Evolutionary conservation across 345 rosid species (phyloP).

Genomic region (Citrus cavaleriei): DNA sequence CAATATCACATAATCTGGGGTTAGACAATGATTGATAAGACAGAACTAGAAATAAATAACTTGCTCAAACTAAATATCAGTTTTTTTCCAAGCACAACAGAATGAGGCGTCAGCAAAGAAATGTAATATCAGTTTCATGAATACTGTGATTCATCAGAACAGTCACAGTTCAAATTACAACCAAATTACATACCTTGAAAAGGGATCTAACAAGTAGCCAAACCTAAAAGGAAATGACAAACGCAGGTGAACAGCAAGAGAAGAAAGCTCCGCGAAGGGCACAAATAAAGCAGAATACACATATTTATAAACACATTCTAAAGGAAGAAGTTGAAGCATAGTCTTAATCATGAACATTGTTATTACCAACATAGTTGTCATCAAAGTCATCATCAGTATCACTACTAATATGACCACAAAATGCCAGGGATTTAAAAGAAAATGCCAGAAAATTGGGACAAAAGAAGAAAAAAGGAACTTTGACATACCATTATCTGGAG

Average conservation of each 20-base stretch:
- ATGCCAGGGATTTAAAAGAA: slow-evolving; percentile 4
- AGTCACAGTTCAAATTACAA: not conserved
- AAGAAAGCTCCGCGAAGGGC: not conserved
- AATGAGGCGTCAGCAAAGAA: not conserved
- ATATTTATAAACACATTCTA: not conserved
- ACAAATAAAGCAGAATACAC: not conserved
- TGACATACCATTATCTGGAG: slow-evolving; percentile 10
- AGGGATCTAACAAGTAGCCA: not conserved
- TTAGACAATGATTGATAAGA: not conserved
- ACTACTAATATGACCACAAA: not conserved
- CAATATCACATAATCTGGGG: not conserved
- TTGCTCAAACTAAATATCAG: not conserved
- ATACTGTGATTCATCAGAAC: not conserved
- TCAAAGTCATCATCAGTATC: not conserved
- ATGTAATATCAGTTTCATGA: not conserved
- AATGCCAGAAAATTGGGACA: not conserved
- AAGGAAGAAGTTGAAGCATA: not conserved
- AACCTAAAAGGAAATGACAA: not conserved
- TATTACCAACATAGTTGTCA: not conserved
- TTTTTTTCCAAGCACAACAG: not conserved
- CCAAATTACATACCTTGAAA: not conserved
- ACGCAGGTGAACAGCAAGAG: not conserved
- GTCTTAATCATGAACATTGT: not conserved
- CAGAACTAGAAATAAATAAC: not conserved
- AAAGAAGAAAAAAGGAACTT: not conserved